phyloP scores from a whole-genome alignment of 345 rosid species.

The Acer negundo region DNA sequence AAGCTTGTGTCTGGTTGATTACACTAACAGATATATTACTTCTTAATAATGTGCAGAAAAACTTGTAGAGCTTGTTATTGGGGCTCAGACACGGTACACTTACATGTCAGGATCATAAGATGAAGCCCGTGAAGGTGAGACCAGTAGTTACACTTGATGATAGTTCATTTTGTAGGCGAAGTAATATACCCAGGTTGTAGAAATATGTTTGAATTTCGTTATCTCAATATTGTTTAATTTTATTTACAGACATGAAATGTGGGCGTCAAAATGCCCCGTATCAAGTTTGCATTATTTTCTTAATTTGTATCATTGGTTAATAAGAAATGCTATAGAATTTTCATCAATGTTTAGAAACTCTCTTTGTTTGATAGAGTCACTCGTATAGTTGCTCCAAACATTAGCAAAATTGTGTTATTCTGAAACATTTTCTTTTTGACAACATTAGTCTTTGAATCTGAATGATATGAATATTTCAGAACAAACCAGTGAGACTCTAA shows the following conservation, averaged over 20 bases:
- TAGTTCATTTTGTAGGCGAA: slow-evolving; percentile 4
- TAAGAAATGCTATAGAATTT: neutral
- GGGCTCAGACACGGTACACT: slow-evolving; percentile 88
- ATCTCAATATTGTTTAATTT: neutral
- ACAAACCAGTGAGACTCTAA: neutral
- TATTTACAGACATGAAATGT: neutral
- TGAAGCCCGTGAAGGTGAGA: slow-evolving; percentile 1
- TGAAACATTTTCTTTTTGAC: too few species aligned
- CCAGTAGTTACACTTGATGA: slow-evolving; percentile 11
- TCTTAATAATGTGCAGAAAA: slow-evolving; percentile 53
- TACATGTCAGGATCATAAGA: slow-evolving; percentile 90
- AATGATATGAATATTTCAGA: neutral
- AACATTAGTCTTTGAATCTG: neutral
- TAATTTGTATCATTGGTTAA: slow-evolving; percentile 8
- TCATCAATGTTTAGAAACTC: neutral
- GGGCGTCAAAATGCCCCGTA: neutral
- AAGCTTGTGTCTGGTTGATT: neutral
- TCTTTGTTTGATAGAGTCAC: neutral
- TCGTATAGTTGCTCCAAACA: neutral
- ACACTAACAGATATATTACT: neutral
- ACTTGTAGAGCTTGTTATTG: slow-evolving; percentile 79
- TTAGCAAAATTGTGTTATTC: too few species aligned
- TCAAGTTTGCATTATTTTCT: neutral
- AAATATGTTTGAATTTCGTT: slow-evolving; percentile 5
- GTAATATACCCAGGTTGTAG: neutral